Conservation (phyloP, 176 grass and related monocot genomes). For the Bonia amplexicaulis region DNA sequence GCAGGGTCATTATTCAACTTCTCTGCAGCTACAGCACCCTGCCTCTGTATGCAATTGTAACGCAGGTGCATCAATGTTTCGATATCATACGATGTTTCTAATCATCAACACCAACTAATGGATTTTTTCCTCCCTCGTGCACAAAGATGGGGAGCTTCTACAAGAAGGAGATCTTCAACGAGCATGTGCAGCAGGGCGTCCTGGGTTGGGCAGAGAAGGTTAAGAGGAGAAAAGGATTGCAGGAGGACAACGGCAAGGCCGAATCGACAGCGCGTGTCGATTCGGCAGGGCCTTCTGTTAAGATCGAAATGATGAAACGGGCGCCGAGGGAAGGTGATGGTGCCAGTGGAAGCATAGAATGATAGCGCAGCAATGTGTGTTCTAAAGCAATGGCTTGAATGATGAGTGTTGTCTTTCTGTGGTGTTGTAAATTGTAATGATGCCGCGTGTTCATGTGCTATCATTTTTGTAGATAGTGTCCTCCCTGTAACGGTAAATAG, state of each 20-base stretch:
- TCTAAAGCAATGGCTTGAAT: not conserved
- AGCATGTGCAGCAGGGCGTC: conserved; percentile 68
- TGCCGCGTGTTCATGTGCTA: not conserved
- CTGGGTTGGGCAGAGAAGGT: conserved; percentile 65
- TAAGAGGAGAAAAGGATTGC: conserved; percentile 45
- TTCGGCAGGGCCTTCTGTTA: conserved; percentile 21
- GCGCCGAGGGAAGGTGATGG: not conserved
- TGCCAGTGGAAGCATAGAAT: conserved; percentile 10
- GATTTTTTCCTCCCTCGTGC: conserved; percentile 15
- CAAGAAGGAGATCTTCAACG: conserved; percentile 82
- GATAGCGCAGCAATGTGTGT: not conserved
- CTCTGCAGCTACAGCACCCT: conserved; percentile 94
- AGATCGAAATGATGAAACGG: conserved; percentile 25
- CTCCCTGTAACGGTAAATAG: not conserved
- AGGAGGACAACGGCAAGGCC: not conserved
- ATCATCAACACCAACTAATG: not conserved
- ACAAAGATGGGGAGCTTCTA: conserved; percentile 83
- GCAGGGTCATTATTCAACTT: conserved; percentile 67
- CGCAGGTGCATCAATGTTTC: conserved; percentile 43
- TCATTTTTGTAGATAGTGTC: not conserved
- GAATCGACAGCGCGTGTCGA: not conserved
- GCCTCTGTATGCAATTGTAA: conserved; percentile 86
- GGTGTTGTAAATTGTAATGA: not conserved
- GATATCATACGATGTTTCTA: not conserved
- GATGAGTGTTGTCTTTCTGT: not conserved